Conservation (phyloP, 2,329 filamentous ascomycete species). For the Sarocladium oryzae region DNA sequence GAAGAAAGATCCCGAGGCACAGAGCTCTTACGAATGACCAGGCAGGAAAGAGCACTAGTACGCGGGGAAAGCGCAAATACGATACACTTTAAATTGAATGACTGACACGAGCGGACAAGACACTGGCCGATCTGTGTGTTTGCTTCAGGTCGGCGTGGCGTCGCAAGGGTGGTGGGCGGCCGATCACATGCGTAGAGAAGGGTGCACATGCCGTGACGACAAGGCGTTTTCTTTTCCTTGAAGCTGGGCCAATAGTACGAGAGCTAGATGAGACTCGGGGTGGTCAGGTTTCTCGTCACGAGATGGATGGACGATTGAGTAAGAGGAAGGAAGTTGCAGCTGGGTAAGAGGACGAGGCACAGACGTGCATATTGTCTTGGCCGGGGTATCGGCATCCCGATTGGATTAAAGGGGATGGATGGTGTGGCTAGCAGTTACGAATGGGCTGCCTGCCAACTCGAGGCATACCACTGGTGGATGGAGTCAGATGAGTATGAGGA, state of each 20-base stretch:
- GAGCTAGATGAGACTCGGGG: not conserved
- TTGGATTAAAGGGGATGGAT: not conserved
- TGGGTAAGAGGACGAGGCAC: not conserved
- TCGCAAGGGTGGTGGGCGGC: not conserved
- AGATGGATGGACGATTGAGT: conserved; percentile 1
- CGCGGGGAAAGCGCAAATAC: not conserved
- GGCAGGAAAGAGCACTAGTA: not conserved
- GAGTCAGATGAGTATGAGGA: not conserved
- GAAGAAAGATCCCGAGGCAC: conserved; percentile 6
- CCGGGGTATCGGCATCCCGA: conserved; percentile 3
- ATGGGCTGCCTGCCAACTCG: no score
- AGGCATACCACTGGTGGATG: not conserved
- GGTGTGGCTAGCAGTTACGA: not conserved
- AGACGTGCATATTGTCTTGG: not conserved
- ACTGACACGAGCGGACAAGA: not conserved
- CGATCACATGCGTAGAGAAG: conserved; percentile 1
- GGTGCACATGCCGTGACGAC: no score
- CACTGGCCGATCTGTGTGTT: not conserved
- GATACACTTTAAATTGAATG: not conserved
- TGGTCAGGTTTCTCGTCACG: conserved; percentile 2
- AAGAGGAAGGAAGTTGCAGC: not conserved
- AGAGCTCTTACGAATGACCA: not conserved
- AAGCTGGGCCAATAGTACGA: not conserved
- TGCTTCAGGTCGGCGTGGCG: conserved; percentile 5
- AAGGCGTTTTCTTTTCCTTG: no score